These are phyloP conservation scores for Syncephalis fuscata DNA, from an alignment of 371 early-diverging fungal genomes.

Conservation along the genomic window DNA sequence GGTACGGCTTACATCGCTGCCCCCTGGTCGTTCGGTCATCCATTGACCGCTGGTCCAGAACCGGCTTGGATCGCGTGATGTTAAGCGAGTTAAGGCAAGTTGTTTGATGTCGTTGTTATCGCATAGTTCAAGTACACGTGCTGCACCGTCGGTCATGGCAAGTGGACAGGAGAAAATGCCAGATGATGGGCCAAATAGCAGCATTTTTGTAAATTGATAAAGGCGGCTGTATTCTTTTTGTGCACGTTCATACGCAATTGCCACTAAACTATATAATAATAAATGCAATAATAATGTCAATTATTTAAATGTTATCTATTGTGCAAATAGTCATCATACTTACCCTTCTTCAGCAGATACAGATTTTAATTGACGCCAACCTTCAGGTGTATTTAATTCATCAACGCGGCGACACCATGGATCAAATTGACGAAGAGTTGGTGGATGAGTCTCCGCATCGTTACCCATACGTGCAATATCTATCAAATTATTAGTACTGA, in stretches of 20 bases:
- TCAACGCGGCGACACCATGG: slow-evolving; percentile 50
- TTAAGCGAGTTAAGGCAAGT: slow-evolving; percentile 19
- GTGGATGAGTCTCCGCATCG: slow-evolving; percentile 21
- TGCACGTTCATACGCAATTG: slow-evolving; percentile 39
- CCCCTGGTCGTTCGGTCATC: slow-evolving; percentile 63
- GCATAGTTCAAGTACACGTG: slow-evolving; percentile 31
- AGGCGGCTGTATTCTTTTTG: slow-evolving; percentile 28
- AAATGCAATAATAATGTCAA: not conserved
- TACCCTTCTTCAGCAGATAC: slow-evolving; percentile 34
- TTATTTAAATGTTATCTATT: no score
- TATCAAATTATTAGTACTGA: no score
- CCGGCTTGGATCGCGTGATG: slow-evolving; percentile 27
- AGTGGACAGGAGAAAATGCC: slow-evolving; percentile 45
- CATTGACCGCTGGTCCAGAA: slow-evolving; percentile 54
- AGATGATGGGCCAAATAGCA: slow-evolving; percentile 30
- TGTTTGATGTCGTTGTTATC: slow-evolving; percentile 31
- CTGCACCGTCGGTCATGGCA: slow-evolving; percentile 56
- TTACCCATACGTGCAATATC: not conserved
- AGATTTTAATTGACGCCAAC: slow-evolving; percentile 36
- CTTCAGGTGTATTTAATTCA: slow-evolving; percentile 27
- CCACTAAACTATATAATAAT: slow-evolving; percentile 19
- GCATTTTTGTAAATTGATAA: slow-evolving; percentile 46
- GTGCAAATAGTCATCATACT: no score
- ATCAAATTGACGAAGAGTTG: slow-evolving; percentile 44
- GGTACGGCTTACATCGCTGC: slow-evolving; percentile 32